Base-by-base conservation (phyloP, 2,329 filamentous ascomycete genomes). In the Stenocarpella maydis region DNA sequence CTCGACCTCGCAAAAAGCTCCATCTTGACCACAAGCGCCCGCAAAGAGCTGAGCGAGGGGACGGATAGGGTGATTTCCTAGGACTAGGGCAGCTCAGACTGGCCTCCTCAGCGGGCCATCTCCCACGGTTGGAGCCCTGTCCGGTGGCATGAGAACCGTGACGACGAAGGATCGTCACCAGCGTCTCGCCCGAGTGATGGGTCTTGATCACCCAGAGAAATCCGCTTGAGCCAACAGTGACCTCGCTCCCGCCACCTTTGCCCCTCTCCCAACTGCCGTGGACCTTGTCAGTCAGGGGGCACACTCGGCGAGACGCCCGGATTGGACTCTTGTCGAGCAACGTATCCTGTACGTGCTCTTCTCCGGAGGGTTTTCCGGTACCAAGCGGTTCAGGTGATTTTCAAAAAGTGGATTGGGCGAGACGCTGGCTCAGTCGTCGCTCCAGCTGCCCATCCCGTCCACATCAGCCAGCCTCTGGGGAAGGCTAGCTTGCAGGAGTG, bases 231-330 rank as follows among this genome's bases (percentile, higher is more conserved):
- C 52, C 65, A 67, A 67, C 65, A 21, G 43, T 58, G 28, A 37
- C 28, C n/a, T 21, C 15, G 31, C 43, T 31, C 45, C 54, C 28
- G 65, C 41, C 52, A 24, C 26, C 43, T 67, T 67, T 52, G 65
- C 52, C 54, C 65, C 65, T 67, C 65, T 28, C 34, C 21, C 52
- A 67, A 58, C 65, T 58, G 41, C 52, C 65, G 52, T 67, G 52
- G 52, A 67, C 65, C 65, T 58, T 67, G 65, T 67, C 41, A 58
- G 65, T 28, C 65, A 67, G 65, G 65, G n/a, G 64, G 41, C 17
- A 58, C 52, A 58, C 52, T 39, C 52, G 26, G 65, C 65, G 65
- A 67, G 65, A 67, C 65, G 65, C 65, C 65, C 53, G 53, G 41
- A 6, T 17, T 28, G 21, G 52, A 41, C 39, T 34, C 43, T 41